Evolutionary conservation across 2,329 filamentous ascomycete genomes (phyloP), one percentile per base, ranked within the genome.

Genomic region (Aureobasidium mangrovei): DNA sequence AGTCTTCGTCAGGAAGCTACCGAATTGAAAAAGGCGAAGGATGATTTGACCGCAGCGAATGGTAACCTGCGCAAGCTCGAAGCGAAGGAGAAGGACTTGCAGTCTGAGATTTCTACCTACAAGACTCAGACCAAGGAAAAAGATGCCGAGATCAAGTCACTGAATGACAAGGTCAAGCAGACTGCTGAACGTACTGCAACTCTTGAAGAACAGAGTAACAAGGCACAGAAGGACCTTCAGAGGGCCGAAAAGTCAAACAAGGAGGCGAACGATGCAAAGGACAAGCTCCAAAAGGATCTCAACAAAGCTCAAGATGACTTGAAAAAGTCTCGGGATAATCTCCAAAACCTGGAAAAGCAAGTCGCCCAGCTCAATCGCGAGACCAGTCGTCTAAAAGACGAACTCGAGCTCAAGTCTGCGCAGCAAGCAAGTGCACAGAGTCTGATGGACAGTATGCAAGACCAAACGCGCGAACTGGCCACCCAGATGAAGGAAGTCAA

Each of bases 401-500:
- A 97, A 62, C 80, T 87, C 0, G 82, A 91, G 53, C 78, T 95
- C 57, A 95, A 93, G 74, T 80, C 82, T 2, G 87, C 88, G 38
- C 89, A 96, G 69, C 91, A 95, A 64, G 80, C 81, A 52, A 95
- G 84, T 60, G 86, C 89, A 0, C 88, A 97, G 67, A 86, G 85
- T 48, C 73, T 96, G 10, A 83, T 97, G 67, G 85, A 84, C 63
- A 95, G 88, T 66, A 93, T 97, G 88, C 87, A 91, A 57, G 90
- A 96, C 63, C 90, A 97, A 72, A 86, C 85, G 0, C 81, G 86
- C 1, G 93, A 98, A 72, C 80, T 97, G 64, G 84, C 84, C 4
- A 86, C 88, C 60, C 93, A 96, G 71, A 85, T 96, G 70, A 95
- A 93, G 69, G 93, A 98, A 70, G 82, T 87, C 1, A 83, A 86